Conservation (phyloP, 305 asterid genomes). For the Solanum chacoense region DNA sequence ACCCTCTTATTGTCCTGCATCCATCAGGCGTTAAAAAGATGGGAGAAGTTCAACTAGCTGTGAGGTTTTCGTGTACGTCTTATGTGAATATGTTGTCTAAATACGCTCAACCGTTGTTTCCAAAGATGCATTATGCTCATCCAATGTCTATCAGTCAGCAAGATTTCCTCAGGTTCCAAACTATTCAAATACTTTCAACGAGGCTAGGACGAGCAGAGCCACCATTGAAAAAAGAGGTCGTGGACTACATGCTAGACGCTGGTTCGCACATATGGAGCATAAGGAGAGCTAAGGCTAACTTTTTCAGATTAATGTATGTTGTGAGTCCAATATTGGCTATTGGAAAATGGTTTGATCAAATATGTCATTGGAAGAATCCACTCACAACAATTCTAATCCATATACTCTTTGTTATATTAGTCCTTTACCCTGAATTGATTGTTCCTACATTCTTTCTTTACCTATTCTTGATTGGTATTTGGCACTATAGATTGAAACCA, state of each 20-base stretch:
- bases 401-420: constrained; percentile 38
- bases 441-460: constrained; percentile 62
- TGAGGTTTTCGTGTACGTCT: constrained; percentile 59
- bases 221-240: constrained; percentile 47
- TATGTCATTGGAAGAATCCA: constrained; percentile 72
- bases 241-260: constrained; percentile 61
- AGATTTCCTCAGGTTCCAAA: constrained; percentile 40
- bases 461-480: constrained; percentile 53
- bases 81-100: constrained; percentile 56
- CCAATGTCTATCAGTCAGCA: constrained; percentile 47
- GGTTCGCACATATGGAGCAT: constrained; percentile 77
- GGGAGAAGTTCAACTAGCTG: constrained; percentile 73
- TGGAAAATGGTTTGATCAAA: constrained; percentile 59
- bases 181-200: constrained; percentile 32
- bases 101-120: constrained; percentile 51
- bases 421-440: constrained; percentile 49
- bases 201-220: constrained; percentile 74
- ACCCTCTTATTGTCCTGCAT: constrained; percentile 52
- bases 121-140: constrained; percentile 72
- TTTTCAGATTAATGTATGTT: constrained; percentile 36
- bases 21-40: constrained; percentile 65
- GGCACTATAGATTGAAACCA: constrained; percentile 68
- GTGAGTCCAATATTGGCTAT: constrained; percentile 29
- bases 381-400: constrained; percentile 65
- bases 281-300: constrained; percentile 66